A percentile compares a stretch with the other conserved stretches of the same genome.
These are phyloP conservation scores for Irpex sp. DNA, from an alignment of 1,284 basidiomycete species.

Conservation along the genomic window DNA sequence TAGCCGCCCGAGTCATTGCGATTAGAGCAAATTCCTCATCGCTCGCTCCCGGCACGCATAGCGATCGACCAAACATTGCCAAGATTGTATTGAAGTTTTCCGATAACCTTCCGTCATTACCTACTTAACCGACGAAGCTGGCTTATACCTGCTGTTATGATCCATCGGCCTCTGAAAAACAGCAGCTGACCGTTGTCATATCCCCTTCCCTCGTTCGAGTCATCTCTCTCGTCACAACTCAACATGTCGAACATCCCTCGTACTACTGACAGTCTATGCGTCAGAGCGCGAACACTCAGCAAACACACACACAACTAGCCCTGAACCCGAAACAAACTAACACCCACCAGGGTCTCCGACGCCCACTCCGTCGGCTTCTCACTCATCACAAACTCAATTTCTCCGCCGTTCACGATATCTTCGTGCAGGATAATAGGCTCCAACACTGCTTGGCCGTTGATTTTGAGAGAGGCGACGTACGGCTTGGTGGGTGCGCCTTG, in stretches of 20 bases:
- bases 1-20: no score
- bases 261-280: background rate
- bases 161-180: no score
- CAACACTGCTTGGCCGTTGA: constrained; percentile 43
- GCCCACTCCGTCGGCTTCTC: constrained; percentile 33
- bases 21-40: no score
- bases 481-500: constrained; percentile 46
- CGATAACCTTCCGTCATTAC: no score
- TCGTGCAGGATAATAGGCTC: constrained; percentile 51
- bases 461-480: constrained; percentile 51
- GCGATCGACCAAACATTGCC: no score
- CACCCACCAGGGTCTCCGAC: constrained; percentile 36
- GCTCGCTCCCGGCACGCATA: no score
- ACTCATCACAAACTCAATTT: constrained; percentile 64
- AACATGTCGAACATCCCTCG: background rate
- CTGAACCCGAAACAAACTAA: constrained; percentile 41
- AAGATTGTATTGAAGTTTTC: no score
- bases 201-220: background rate
- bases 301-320: constrained; percentile 47
- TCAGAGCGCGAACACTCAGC: background rate
- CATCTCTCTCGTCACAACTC: background rate
- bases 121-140: no score
- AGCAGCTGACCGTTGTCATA: no score
- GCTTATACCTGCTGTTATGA: no score
- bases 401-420: constrained; percentile 50